These are phyloP conservation scores for Syncephalis plumigaleata DNA, from an alignment of 371 early-diverging fungal species.

Conservation along the genomic window DNA sequence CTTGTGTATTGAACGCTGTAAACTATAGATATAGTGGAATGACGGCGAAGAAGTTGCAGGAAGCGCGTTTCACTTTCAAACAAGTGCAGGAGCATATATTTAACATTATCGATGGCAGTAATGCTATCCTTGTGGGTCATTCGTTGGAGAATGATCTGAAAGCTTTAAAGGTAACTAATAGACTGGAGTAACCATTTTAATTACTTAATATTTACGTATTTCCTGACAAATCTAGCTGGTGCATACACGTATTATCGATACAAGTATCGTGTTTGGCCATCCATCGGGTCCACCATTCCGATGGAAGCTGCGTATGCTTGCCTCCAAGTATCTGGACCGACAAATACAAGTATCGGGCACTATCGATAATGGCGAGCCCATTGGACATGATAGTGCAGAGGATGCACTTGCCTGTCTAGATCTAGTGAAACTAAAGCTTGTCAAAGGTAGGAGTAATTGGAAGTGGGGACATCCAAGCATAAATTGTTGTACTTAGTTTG, in stretches of 20 bases:
- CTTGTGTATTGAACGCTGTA: background rate
- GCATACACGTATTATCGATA: constrained; percentile 54
- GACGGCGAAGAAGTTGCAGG: constrained; percentile 28
- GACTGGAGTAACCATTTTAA: too few species aligned
- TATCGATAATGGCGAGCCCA: constrained; percentile 1
- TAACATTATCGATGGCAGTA: constrained; percentile 24
- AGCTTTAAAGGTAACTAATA: constrained; percentile 21
- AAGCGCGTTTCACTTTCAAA: constrained; percentile 28
- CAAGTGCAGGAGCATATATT: constrained; percentile 36
- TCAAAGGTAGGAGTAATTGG: too few species aligned
- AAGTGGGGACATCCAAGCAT: background rate
- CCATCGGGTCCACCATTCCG: constrained; percentile 33
- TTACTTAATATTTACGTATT: background rate
- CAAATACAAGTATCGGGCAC: constrained; percentile 30
- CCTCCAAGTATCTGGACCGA: constrained; percentile 31
- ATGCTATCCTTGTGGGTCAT: constrained; percentile 58
- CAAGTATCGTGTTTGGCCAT: constrained; percentile 41
- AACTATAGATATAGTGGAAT: constrained; percentile 35
- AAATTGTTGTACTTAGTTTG: background rate
- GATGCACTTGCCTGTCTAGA: constrained; percentile 61
- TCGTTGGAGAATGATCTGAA: constrained; percentile 55
- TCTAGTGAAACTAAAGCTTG: constrained; percentile 36
- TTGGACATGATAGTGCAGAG: constrained; percentile 61
- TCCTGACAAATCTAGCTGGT: constrained; percentile 24
- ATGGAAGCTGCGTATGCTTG: constrained; percentile 32